A percentile compares a stretch with the other conserved stretches of the same genome.
Conservation (phyloP, 768 basidiomycete genomes). For the Pleurotus giganteus region DNA sequence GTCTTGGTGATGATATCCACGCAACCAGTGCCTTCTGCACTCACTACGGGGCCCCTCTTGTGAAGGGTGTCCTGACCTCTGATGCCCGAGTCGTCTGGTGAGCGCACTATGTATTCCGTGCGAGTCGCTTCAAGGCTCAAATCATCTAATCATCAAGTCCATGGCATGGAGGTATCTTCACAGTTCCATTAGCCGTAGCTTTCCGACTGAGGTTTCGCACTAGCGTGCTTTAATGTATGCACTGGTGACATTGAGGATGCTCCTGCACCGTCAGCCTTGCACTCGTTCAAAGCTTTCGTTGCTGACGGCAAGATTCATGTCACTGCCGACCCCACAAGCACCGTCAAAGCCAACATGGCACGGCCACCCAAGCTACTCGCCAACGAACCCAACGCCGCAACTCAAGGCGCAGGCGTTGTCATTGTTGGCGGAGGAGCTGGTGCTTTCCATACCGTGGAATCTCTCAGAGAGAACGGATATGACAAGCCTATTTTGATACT, state of each 20-base stretch:
- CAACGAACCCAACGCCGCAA: constrained; percentile 37
- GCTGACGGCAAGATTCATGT: constrained; percentile 76
- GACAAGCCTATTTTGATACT: constrained; percentile 74
- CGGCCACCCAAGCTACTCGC: constrained; percentile 58
- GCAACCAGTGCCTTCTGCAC: constrained; percentile 87
- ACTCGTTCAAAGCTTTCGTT: constrained; percentile 71
- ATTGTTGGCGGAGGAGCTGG: constrained; percentile 88
- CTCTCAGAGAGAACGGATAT: constrained; percentile 81
- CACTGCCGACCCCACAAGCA: constrained; percentile 61
- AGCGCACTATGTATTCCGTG: constrained; percentile 20
- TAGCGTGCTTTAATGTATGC: constrained; percentile 86
- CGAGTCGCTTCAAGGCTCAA: background rate
- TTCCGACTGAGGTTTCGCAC: background rate
- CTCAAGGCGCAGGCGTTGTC: constrained; percentile 59
- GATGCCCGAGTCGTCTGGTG: constrained; percentile 82
- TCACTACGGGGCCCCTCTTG: constrained; percentile 88
- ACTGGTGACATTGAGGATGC: constrained; percentile 91
- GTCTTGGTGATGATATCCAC: constrained; percentile 69
- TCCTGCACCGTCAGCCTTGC: constrained; percentile 77
- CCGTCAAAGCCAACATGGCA: constrained; percentile 64
- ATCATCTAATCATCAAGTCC: constrained; percentile 43
- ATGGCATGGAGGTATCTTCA: constrained; percentile 77
- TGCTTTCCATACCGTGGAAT: constrained; percentile 73
- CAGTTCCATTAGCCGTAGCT: background rate
- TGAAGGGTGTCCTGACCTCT: constrained; percentile 75